Evolutionary conservation across 129 eudicot species (phyloP).

Genomic region (Daucus carota): DNA sequence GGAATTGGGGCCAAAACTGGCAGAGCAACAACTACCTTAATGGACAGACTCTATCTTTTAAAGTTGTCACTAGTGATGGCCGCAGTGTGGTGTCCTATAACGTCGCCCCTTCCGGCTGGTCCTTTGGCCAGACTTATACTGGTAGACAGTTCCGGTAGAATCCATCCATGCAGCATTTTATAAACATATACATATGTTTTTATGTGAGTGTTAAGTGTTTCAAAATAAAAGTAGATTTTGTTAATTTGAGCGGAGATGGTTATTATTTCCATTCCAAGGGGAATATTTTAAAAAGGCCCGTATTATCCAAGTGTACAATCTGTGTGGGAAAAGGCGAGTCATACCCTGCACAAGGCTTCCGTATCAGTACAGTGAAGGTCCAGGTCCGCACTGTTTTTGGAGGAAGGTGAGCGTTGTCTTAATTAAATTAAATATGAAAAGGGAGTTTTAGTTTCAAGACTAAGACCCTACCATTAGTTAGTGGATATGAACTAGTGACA

Average conservation of each 20-base stretch:
- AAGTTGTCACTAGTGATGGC: conserved; percentile 33
- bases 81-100: conserved; percentile 29
- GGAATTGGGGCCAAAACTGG: conserved; percentile 44
- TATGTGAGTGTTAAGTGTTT: not conserved
- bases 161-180: not conserved
- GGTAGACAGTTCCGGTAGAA: conserved; percentile 23
- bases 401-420: not conserved
- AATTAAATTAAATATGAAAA: not conserved
- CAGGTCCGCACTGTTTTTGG: not conserved
- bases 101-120: conserved; percentile 30
- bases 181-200: not conserved
- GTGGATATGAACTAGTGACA: not conserved
- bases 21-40: conserved; percentile 32
- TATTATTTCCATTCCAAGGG: not conserved
- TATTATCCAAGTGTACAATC: not conserved
- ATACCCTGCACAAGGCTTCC: not conserved
- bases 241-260: not conserved
- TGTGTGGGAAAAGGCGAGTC: not conserved
- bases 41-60: conserved; percentile 29
- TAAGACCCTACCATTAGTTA: conserved; percentile 2
- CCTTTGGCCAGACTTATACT: conserved; percentile 31
- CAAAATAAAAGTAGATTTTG: conserved; percentile 1
- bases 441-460: not conserved
- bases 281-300: not conserved
- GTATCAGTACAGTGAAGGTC: not conserved